Conservation (phyloP, 2,329 filamentous ascomycete genomes). For the Pyrenophora teres region DNA sequence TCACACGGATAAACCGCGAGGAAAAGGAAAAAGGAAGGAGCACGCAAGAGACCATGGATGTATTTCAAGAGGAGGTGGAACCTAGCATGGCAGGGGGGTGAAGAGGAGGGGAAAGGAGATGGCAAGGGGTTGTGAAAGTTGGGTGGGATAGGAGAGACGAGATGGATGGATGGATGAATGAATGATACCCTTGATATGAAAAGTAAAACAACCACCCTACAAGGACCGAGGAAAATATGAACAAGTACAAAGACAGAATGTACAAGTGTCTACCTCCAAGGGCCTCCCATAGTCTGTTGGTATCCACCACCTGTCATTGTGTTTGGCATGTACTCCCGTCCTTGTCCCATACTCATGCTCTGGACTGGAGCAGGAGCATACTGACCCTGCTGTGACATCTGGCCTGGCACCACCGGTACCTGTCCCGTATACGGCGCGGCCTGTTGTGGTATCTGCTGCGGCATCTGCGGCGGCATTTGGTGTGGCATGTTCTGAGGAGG, state of each 20-base stretch:
- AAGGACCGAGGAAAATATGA: too few relatives aligned
- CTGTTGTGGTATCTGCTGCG: slow-evolving; percentile 3
- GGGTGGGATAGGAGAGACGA: not conserved
- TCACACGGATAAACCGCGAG: slow-evolving; percentile 50
- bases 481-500: slow-evolving; percentile 1
- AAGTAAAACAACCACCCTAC: not conserved
- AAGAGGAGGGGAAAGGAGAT: not conserved
- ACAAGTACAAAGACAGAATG: too few relatives aligned
- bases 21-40: slow-evolving; percentile 54
- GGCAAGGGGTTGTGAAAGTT: not conserved
- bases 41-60: slow-evolving; percentile 46
- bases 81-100: slow-evolving; percentile 32
- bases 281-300: slow-evolving; percentile 15
- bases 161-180: not conserved
- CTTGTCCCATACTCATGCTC: not conserved
- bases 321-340: too few relatives aligned
- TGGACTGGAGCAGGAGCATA: not conserved
- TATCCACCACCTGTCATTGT: not conserved
- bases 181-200: too few relatives aligned
- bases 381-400: slow-evolving; percentile 4
- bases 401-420: not conserved
- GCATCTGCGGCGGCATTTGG: slow-evolving; percentile 2
- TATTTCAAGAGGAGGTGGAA: slow-evolving; percentile 47
- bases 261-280: not conserved
- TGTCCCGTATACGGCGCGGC: slow-evolving; percentile 2